Evolutionary conservation across 2,329 filamentous ascomycete species (phyloP).

Genomic region (Leptographium radiaticola): DNA sequence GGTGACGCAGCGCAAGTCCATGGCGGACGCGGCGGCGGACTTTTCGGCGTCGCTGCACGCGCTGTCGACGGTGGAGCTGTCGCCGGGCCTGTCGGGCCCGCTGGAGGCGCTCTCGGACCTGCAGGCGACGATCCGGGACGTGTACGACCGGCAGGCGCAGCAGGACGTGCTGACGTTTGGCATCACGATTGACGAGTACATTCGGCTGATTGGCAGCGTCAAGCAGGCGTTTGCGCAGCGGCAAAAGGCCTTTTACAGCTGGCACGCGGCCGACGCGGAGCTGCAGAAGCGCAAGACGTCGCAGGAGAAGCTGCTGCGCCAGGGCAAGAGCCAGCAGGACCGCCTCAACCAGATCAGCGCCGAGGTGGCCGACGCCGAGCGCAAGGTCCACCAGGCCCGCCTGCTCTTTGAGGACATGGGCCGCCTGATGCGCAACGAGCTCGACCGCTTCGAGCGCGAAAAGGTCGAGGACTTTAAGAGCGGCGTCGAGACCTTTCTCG

Average conservation of each 20-base stretch:
- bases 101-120: conserved; percentile 86
- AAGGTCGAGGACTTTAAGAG: conserved; percentile 99
- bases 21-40: conserved; percentile 85
- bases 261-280: conserved; percentile 84
- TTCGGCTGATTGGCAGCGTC: conserved; percentile 85
- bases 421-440: conserved; percentile 73
- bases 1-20: conserved; percentile 79
- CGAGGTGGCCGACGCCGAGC: conserved; percentile 89
- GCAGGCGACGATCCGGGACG: conserved; percentile 83
- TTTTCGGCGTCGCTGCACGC: conserved; percentile 90
- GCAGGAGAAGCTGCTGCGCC: conserved; percentile 89
- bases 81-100: conserved; percentile 73
- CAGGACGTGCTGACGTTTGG: conserved; percentile 93
- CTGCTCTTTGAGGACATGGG: conserved; percentile 97
- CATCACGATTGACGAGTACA: conserved; percentile 97
- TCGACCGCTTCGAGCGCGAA: conserved; percentile 89
- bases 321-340: conserved; percentile 93
- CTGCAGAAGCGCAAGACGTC: conserved; percentile 76
- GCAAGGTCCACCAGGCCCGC: conserved; percentile 79
- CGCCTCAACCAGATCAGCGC: conserved; percentile 82
- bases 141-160: conserved; percentile 93
- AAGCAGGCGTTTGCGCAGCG: conserved; percentile 87
- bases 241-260: conserved; percentile 90
- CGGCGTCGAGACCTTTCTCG: conserved; percentile 91
- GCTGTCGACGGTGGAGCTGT: conserved; percentile 83